Conservation (phyloP, 768 basidiomycete genomes). For the Termitomyces sp. region DNA sequence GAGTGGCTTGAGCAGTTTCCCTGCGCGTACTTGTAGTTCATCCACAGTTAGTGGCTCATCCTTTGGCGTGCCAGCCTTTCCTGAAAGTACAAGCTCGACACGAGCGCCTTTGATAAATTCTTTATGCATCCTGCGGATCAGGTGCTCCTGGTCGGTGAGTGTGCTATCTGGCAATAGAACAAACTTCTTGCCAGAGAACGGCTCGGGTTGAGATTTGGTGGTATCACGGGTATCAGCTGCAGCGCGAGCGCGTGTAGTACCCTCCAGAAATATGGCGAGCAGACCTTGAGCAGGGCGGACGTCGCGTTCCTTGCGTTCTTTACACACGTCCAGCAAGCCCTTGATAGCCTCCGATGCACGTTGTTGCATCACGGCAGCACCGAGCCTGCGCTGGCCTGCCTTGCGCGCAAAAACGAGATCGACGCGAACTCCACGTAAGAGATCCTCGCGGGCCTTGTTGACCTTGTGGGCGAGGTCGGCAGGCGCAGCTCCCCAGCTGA, state of each 20-base stretch:
- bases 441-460: constrained; percentile 46
- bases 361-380: constrained; percentile 31
- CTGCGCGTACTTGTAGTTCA: neutral
- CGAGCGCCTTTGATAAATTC: neutral
- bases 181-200: neutral
- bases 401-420: constrained; percentile 52
- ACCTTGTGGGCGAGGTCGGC: constrained; percentile 67
- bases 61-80: neutral
- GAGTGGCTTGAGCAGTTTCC: neutral
- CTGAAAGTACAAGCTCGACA: constrained; percentile 1
- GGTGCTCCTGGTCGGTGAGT: neutral
- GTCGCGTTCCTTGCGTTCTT: constrained; percentile 46
- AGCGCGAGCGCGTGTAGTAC: constrained; percentile 12
- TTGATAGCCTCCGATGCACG: constrained; percentile 39
- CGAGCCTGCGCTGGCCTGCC: constrained; percentile 31
- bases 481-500: constrained; percentile 59
- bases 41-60: neutral
- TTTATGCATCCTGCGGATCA: neutral
- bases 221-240: neutral
- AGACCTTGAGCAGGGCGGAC: constrained; percentile 24
- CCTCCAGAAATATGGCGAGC: constrained; percentile 41
- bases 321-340: constrained; percentile 41
- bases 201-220: neutral
- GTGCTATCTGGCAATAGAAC: neutral
- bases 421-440: constrained; percentile 57